Conservation (phyloP, 2,329 filamentous ascomycete species). For the Chrysoporthe austroafricana region DNA sequence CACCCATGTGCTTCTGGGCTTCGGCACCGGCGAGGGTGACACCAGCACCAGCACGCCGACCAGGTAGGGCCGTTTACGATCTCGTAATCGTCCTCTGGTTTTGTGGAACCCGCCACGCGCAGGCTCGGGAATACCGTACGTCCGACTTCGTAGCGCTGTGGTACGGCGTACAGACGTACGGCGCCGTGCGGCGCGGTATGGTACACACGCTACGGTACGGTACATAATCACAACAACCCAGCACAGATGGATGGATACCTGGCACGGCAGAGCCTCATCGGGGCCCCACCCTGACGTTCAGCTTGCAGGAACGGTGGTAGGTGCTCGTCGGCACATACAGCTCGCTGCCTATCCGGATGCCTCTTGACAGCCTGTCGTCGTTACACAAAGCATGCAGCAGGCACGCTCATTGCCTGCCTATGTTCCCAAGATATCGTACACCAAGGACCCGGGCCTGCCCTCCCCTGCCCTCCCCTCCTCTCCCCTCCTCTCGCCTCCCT, state of each 20-base stretch:
- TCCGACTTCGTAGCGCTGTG: background rate
- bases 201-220: background rate
- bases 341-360: background rate
- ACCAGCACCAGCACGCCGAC: background rate
- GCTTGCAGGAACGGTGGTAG: background rate
- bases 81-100: background rate
- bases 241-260: background rate
- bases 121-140: background rate
- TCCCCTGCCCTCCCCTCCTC: background rate
- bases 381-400: constrained; percentile 12
- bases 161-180: no score
- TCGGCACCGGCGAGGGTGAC: background rate
- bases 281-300: background rate
- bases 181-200: no score
- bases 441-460: background rate
- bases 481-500: background rate
- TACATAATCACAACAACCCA: background rate
- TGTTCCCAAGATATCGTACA: constrained; percentile 22
- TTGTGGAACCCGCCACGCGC: background rate
- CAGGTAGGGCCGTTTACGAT: background rate
- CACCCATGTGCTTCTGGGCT: no score
- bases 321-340: background rate
- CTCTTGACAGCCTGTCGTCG: background rate
- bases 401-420: constrained; percentile 4
- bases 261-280: constrained; percentile 20